Evolutionary conservation across 2,329 filamentous ascomycete species (phyloP).

Genomic region (Dryadomyces quercivorus): DNA sequence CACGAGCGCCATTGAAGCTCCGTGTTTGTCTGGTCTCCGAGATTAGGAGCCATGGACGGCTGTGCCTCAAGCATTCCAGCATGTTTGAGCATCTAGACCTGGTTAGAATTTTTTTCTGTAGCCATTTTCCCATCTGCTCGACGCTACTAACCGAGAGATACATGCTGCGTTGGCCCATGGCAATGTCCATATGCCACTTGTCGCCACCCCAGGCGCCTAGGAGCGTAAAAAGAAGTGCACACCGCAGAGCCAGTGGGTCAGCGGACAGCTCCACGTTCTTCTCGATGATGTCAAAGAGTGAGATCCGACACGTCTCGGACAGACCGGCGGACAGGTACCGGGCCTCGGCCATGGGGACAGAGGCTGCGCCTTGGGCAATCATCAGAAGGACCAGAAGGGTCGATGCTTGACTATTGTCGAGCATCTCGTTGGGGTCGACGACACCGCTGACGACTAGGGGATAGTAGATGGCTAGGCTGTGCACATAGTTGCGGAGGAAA

Average conservation of each 20-base stretch:
- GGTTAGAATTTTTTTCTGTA: background rate
- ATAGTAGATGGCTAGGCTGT: conserved; percentile 55
- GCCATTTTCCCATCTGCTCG: background rate
- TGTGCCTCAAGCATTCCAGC: conserved; percentile 51
- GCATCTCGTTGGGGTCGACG: conserved; percentile 54
- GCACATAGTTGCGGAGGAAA: conserved; percentile 53
- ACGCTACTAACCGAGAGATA: conserved; percentile 44
- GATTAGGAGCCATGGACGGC: conserved; percentile 29
- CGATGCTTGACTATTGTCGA: conserved; percentile 53
- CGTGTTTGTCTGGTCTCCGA: conserved; percentile 28
- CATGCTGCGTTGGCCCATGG: conserved; percentile 63
- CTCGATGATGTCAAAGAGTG: conserved; percentile 59
- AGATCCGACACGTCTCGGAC: conserved; percentile 60
- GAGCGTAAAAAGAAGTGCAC: conserved; percentile 54
- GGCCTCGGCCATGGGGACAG: conserved; percentile 53
- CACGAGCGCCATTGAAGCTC: conserved; percentile 50
- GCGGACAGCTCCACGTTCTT: conserved; percentile 57
- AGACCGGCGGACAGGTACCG: conserved; percentile 53
- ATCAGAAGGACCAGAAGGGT: conserved; percentile 57
- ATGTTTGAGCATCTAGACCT: conserved; percentile 50
- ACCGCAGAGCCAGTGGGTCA: conserved; percentile 43
- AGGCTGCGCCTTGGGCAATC: conserved; percentile 58
- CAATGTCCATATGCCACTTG: conserved; percentile 68
- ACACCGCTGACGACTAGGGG: conserved; percentile 46
- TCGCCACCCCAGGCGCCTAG: conserved; percentile 63